Conservation (phyloP, 2,329 filamentous ascomycete species). For the Aspergillus eucalypticola region DNA sequence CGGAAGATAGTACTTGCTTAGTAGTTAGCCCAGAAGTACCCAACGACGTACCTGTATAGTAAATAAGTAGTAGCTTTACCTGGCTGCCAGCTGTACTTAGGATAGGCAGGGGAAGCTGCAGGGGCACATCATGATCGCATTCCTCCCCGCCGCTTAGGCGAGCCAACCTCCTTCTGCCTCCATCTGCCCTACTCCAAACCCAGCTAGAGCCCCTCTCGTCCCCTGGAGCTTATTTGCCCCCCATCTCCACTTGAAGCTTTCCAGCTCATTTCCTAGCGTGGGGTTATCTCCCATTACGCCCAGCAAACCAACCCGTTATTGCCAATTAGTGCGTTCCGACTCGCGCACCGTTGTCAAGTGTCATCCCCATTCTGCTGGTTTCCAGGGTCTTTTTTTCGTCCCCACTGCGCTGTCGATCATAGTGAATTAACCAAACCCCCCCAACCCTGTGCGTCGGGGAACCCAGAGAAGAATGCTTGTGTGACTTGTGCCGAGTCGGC, state of each 20-base stretch:
- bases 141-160: background rate
- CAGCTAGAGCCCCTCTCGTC: background rate
- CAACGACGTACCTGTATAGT: no score
- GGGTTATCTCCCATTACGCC: background rate
- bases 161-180: background rate
- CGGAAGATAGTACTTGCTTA: no score
- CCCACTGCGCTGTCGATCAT: background rate
- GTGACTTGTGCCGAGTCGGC: background rate
- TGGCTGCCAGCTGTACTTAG: background rate
- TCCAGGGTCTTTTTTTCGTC: background rate
- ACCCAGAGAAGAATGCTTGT: background rate
- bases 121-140: background rate
- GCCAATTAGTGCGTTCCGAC: background rate
- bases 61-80: no score
- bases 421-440: background rate
- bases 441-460: background rate
- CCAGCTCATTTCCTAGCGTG: background rate
- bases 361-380: background rate
- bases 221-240: constrained; percentile 2
- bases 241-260: constrained; percentile 4
- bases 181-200: background rate
- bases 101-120: background rate
- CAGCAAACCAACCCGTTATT: background rate
- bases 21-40: no score
- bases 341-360: background rate